Conservation (phyloP, 148 eudicot genomes). For the Suaeda aralocaspica region DNA sequence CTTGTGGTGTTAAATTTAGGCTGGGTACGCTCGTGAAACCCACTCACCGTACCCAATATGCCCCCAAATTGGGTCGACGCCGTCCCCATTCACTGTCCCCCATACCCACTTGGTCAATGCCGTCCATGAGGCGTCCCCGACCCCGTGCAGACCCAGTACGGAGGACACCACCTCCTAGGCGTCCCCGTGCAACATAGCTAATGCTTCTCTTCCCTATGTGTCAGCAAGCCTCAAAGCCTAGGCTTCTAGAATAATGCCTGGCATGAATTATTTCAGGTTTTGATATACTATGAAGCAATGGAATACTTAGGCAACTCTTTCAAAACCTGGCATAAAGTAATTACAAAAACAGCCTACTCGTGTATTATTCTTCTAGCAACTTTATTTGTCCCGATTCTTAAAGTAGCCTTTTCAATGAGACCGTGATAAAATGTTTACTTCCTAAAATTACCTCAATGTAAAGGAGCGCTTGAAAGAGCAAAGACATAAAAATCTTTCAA, state of each 20-base stretch:
- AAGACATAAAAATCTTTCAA: background rate
- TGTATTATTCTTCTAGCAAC: background rate
- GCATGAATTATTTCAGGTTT: background rate
- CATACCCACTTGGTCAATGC: too few species aligned
- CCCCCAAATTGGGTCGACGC: too few species aligned
- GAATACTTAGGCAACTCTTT: background rate
- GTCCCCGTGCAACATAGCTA: too few species aligned
- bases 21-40: too few species aligned
- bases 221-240: background rate
- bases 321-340: background rate
- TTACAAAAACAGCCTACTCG: background rate
- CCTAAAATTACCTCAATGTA: background rate
- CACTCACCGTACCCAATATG: too few species aligned
- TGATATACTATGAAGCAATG: background rate
- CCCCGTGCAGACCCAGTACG: too few species aligned
- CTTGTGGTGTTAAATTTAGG: too few species aligned
- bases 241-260: background rate
- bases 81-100: too few species aligned
- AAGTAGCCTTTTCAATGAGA: background rate
- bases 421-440: too few species aligned
- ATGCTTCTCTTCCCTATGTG: background rate
- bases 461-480: background rate
- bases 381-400: background rate
- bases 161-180: too few species aligned
- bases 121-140: too few species aligned